Evolutionary conservation across 2,329 filamentous ascomycete genomes (phyloP).

Genomic region (Mollisiaceae sp.): DNA sequence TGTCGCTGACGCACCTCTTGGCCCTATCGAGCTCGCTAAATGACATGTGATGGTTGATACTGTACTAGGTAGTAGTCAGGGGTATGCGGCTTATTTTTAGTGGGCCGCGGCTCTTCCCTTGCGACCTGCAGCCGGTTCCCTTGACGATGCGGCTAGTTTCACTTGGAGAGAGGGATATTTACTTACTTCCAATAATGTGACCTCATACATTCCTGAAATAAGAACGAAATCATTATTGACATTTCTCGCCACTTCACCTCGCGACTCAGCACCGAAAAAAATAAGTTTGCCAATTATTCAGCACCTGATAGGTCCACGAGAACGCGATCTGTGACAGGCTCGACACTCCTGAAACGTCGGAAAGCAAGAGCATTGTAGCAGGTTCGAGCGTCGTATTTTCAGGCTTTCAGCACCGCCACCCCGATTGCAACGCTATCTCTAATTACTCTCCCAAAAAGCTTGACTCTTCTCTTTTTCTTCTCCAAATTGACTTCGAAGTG

Average conservation of each 20-base stretch:
- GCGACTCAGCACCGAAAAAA: neutral
- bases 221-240: neutral
- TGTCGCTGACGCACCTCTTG: neutral
- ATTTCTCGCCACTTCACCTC: neutral
- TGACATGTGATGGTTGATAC: neutral
- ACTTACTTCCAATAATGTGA: neutral
- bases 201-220: slow-evolving; percentile 6
- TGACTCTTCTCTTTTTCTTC: slow-evolving; percentile 17
- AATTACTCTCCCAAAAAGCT: slow-evolving; percentile 23
- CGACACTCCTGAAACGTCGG: slow-evolving; percentile 31
- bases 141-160: neutral
- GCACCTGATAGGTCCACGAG: neutral
- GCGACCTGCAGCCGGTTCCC: neutral
- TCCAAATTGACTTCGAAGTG: slow-evolving; percentile 14
- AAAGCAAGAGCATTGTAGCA: slow-evolving; percentile 28
- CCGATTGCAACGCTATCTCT: slow-evolving; percentile 16
- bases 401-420: slow-evolving; percentile 21
- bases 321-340: slow-evolving; percentile 14
- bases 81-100: slow-evolving; percentile 1
- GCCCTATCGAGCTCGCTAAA: neutral
- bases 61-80: too few species aligned
- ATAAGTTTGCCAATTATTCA: slow-evolving; percentile 4
- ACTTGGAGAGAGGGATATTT: neutral
- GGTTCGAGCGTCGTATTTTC: slow-evolving; percentile 15
- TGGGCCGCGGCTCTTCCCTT: slow-evolving; percentile 5